A percentile compares a stretch with the other conserved stretches of the same genome.
These are phyloP conservation scores for Echites panduratus DNA, from an alignment of 257 asterid species.

Conservation along the genomic window DNA sequence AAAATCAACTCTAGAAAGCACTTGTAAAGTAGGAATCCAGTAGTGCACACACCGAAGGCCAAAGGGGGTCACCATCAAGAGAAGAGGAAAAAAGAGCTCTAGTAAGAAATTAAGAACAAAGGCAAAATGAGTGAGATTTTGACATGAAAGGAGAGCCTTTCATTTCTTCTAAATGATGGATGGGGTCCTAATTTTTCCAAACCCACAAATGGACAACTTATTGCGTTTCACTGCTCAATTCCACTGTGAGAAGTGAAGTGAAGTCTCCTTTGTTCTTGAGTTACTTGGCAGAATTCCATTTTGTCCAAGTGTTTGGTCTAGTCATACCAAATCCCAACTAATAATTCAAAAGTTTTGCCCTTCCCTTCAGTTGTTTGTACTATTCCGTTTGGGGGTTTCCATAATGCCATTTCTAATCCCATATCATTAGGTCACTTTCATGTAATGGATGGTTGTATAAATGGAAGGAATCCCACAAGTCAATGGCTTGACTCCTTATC, in stretches of 20 bases:
- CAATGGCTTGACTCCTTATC: not conserved
- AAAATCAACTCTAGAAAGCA: not conserved
- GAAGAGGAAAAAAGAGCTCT: not conserved
- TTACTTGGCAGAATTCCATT: constrained; percentile 12
- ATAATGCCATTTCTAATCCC: not conserved
- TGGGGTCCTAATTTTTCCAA: constrained; percentile 10
- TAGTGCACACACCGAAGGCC: not conserved
- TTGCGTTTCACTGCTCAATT: not conserved
- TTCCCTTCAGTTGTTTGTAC: not conserved
- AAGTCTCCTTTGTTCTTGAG: constrained; percentile 7
- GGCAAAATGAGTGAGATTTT: constrained; percentile 35
- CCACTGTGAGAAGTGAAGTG: not conserved
- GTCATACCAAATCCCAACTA: constrained; percentile 14
- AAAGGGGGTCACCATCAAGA: constrained; percentile 7
- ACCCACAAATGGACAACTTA: not conserved
- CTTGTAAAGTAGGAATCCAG: constrained; percentile 12
- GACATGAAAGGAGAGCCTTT: constrained; percentile 31
- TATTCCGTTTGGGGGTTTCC: not conserved
- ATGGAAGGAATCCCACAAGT: not conserved
- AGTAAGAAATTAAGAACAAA: not conserved
- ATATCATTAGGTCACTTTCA: constrained; percentile 5
- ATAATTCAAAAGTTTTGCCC: not conserved
- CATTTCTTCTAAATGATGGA: constrained; percentile 2
- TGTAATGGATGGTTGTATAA: too few relatives aligned
- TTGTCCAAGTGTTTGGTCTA: constrained; percentile 2